Percentiles rank a stretch among this genome's conserved stretches.
Conservation (phyloP, 2,329 filamentous ascomycete species). For the Colletotrichum sp. region DNA sequence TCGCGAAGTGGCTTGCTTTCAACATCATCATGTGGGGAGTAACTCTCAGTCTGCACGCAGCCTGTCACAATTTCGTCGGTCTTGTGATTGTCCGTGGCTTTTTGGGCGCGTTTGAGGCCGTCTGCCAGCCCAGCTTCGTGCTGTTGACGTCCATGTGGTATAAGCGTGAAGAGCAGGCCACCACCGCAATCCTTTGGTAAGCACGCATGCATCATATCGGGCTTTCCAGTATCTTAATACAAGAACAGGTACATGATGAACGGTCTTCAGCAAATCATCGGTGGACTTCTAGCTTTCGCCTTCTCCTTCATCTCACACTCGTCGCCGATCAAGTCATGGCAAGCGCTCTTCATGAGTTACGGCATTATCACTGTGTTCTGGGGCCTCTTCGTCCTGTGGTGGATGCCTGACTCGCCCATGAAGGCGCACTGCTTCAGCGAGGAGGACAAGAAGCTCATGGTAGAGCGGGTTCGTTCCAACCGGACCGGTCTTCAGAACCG, state of each 20-base stretch:
- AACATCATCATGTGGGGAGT: conserved; percentile 49
- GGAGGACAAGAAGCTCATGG: conserved; percentile 40
- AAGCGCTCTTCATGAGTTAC: conserved; percentile 47
- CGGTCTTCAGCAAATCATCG: conserved; percentile 40
- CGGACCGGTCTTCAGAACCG: conserved; percentile 39
- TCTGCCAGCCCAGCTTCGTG: conserved; percentile 49
- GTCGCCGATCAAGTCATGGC: conserved; percentile 39
- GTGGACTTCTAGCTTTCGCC: conserved; percentile 43
- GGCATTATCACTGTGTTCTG: conserved; percentile 39
- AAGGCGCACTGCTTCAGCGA: conserved; percentile 54
- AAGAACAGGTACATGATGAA: conserved; percentile 36
- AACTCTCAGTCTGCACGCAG: conserved; percentile 37
- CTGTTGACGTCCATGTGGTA: conserved; percentile 38
- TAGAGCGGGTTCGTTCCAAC: conserved; percentile 41
- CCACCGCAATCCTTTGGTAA: conserved; percentile 25
- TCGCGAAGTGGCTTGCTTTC: conserved; percentile 40
- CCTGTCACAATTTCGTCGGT: conserved; percentile 42
- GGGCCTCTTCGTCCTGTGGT: conserved; percentile 39
- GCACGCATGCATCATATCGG: fast-evolving
- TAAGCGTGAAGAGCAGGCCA: conserved; percentile 41
- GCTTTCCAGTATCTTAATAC: neutral
- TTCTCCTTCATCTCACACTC: conserved; percentile 32
- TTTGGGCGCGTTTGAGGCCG: conserved; percentile 50
- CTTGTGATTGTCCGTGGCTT: conserved; percentile 47
- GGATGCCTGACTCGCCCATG: conserved; percentile 55